Conservation (phyloP, 1,284 basidiomycete species). For the Fomes fomentarius region DNA sequence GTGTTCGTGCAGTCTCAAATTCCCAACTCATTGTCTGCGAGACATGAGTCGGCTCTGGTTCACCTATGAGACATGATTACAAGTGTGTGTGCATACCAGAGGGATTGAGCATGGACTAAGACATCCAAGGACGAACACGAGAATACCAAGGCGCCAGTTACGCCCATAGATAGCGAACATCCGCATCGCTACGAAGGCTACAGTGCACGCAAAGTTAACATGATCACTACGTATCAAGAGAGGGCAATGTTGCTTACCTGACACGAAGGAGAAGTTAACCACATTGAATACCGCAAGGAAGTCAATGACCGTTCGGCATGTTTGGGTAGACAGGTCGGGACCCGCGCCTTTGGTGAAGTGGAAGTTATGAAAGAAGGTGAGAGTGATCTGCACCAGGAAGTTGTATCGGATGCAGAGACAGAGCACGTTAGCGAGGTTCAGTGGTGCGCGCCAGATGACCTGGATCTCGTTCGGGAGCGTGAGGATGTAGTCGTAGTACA, state of each 20-base stretch:
- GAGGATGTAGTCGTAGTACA: slow-evolving; percentile 2
- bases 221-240: too few relatives aligned
- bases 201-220: too few relatives aligned
- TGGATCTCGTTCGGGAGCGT: background rate
- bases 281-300: background rate
- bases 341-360: background rate
- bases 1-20: background rate
- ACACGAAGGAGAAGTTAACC: background rate
- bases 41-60: background rate
- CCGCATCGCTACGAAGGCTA: background rate
- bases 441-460: background rate
- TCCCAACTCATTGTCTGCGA: background rate
- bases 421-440: background rate
- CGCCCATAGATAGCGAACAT: background rate
- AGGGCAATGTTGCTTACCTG: background rate
- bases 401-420: slow-evolving; percentile 1
- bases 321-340: too few relatives aligned
- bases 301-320: background rate
- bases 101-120: background rate
- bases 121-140: background rate
- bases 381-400: background rate
- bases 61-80: background rate
- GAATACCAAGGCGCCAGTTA: background rate
- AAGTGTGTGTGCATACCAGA: background rate
- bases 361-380: background rate